phyloP scores from a whole-genome alignment of 306 rosid species.

The Argentina anserina region DNA sequence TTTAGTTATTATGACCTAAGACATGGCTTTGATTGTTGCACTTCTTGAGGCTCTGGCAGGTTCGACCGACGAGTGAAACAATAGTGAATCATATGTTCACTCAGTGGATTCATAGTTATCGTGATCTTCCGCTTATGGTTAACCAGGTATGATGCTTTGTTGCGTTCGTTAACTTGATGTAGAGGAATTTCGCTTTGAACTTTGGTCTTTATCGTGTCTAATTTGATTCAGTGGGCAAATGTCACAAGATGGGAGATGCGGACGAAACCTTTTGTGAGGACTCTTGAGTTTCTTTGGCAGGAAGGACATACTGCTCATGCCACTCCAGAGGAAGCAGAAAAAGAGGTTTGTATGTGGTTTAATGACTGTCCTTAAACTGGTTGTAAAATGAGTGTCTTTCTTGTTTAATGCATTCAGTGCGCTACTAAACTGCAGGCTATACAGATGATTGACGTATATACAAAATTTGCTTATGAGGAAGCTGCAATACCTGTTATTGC shows the following conservation, averaged over 20 bases:
- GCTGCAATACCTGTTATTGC: conserved; percentile 91
- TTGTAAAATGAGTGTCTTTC: not conserved
- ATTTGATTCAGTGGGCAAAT: conserved; percentile 76
- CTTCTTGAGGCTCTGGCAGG: conserved; percentile 94
- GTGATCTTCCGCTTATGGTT: conserved; percentile 90
- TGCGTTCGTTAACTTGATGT: not conserved
- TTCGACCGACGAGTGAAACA: conserved; percentile 90
- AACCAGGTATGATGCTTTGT: conserved; percentile 60
- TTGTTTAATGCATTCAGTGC: conserved; percentile 20
- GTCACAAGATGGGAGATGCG: conserved; percentile 99
- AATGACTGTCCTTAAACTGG: conserved; percentile 1
- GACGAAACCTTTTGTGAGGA: conserved; percentile 91
- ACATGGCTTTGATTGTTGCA: conserved; percentile 74
- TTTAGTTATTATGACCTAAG: conserved; percentile 52
- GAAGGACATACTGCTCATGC: conserved; percentile 99
- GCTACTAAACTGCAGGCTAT: conserved; percentile 69
- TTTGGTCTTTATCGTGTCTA: conserved; percentile 16
- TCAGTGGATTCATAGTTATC: conserved; percentile 95
- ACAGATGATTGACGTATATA: conserved; percentile 92
- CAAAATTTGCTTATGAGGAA: conserved; percentile 85
- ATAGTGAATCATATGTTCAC: conserved; percentile 98
- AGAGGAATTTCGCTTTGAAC: not conserved
- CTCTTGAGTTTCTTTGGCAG: conserved; percentile 98
- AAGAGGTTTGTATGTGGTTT: conserved; percentile 57
- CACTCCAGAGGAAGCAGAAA: conserved; percentile 85